Conservation (phyloP, 257 asterid genomes). For the Fraxinus quadrangulata region DNA sequence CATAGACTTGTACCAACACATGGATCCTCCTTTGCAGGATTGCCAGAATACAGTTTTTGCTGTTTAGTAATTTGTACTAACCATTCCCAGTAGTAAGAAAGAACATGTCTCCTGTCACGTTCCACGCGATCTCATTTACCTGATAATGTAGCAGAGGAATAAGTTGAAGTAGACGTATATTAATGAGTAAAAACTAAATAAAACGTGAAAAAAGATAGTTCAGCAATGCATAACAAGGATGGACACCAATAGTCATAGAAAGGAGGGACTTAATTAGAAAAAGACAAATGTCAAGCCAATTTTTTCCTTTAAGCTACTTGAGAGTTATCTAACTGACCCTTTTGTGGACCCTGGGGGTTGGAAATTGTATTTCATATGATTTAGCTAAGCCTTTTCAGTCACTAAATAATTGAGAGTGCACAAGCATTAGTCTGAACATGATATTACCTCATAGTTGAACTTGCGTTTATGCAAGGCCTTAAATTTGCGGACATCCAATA, state of each 20-base stretch:
- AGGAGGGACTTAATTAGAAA: neutral
- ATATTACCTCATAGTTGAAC: slow-evolving; percentile 84
- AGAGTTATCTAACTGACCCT: no score
- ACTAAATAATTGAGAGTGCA: neutral
- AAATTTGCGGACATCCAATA: slow-evolving; percentile 96
- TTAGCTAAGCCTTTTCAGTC: neutral
- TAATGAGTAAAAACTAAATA: neutral
- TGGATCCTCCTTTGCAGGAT: slow-evolving; percentile 15
- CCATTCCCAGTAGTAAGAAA: slow-evolving; percentile 97
- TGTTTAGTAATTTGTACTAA: slow-evolving; percentile 36
- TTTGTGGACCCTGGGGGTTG: no score
- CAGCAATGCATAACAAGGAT: neutral
- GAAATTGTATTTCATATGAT: neutral
- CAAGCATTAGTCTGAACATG: neutral
- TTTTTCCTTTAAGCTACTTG: no score
- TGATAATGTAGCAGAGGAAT: slow-evolving; percentile 33
- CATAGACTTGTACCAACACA: slow-evolving; percentile 13
- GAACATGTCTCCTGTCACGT: slow-evolving; percentile 77
- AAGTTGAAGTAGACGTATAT: slow-evolving; percentile 8
- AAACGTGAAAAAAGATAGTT: neutral
- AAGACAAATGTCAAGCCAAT: neutral
- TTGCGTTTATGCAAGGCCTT: slow-evolving; percentile 94
- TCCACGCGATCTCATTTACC: slow-evolving; percentile 92
- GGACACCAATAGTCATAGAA: neutral
- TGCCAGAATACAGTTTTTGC: neutral